Evolutionary conservation across 805 yeast genomes (phyloP).

Genomic region (Zygotorulaspora sp.): DNA sequence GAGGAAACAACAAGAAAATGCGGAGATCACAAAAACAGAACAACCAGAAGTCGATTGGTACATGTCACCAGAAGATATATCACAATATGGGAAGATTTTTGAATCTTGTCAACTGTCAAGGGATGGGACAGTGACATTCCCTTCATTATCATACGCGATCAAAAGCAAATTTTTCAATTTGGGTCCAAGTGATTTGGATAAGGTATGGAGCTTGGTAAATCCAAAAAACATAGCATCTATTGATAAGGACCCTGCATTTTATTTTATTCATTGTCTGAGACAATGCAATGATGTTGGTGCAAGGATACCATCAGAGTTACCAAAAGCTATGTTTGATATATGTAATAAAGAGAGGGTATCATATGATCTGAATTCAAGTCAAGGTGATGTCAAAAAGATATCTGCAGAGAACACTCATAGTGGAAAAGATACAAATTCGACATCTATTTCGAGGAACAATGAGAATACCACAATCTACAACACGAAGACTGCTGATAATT

Average conservation of each 20-base stretch:
- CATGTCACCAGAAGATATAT: slow-evolving; percentile 81
- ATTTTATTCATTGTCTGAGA: slow-evolving; percentile 83
- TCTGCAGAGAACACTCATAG: slow-evolving; percentile 39
- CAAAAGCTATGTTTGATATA: slow-evolving; percentile 84
- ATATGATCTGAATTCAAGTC: slow-evolving; percentile 57
- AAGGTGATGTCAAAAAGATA: slow-evolving; percentile 39
- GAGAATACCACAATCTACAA: neutral
- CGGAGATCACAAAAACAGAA: slow-evolving; percentile 22
- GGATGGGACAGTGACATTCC: slow-evolving; percentile 82
- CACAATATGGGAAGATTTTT: slow-evolving; percentile 74
- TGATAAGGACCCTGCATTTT: slow-evolving; percentile 88
- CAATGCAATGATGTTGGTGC: slow-evolving; percentile 78
- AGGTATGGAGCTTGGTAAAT: slow-evolving; percentile 93
- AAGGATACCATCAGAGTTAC: slow-evolving; percentile 90
- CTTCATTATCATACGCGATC: slow-evolving; percentile 55
- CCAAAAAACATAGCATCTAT: slow-evolving; percentile 84
- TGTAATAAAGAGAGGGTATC: slow-evolving; percentile 81
- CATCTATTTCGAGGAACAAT: neutral
- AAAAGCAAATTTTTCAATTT: slow-evolving; percentile 66
- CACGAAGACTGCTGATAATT: slow-evolving; percentile 8
- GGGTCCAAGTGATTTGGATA: slow-evolving; percentile 77
- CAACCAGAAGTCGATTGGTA: slow-evolving; percentile 78
- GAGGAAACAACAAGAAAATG: slow-evolving; percentile 36
- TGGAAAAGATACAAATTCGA: slow-evolving; percentile 11
- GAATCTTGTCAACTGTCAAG: slow-evolving; percentile 47